Evolutionary conservation across 306 rosid genomes (phyloP), one percentile per base, ranked within the genome.

Genomic region (Medicago lupulina): DNA sequence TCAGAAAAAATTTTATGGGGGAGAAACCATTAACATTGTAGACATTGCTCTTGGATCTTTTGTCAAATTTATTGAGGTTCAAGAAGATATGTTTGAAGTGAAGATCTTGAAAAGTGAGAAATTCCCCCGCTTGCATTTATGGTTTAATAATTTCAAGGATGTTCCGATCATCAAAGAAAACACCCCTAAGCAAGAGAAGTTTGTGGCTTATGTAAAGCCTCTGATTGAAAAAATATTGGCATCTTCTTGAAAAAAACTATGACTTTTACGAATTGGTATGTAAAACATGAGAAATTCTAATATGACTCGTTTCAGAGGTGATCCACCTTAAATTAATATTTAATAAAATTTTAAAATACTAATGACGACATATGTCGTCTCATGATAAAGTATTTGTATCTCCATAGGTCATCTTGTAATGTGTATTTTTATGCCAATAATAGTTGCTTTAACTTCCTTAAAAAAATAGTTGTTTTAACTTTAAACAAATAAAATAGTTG

Each of bases 1-100:
- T 65, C 2, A 63, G 14, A 79, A 64, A 13, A 74, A 79, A 25
- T 70, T 79, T 23, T 63, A 79, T 55, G 83, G 86, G 0, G 83
- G 86, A 10, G 80, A 83, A 14, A 68, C 41, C 47, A 62, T 83
- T 21, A 76, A 64, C 63, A 79, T 79, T 25, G 60, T 46, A 13
- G 51, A 46, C 51, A 46, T 46, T 4, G 51, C 51, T 46, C 51
- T 46, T 13, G 51, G 51, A 46, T 12, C 51, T 4, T 46, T 46
- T 46, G 8, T 46, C 51, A 46, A 46, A 12, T 46, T 46, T 13
- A 46, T 46, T 46, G 15, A 13, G 2, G 51, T 13, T 46, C 51
- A 46, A 1, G 38, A 34, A 3, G 51, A 46, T 46, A 46, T 13
- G 51, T 46, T 46, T 46, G 51, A 46, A 46, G 51, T 46, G 51